Evolutionary conservation across 805 yeast species (phyloP).

Genomic region (Candida insectalens): DNA sequence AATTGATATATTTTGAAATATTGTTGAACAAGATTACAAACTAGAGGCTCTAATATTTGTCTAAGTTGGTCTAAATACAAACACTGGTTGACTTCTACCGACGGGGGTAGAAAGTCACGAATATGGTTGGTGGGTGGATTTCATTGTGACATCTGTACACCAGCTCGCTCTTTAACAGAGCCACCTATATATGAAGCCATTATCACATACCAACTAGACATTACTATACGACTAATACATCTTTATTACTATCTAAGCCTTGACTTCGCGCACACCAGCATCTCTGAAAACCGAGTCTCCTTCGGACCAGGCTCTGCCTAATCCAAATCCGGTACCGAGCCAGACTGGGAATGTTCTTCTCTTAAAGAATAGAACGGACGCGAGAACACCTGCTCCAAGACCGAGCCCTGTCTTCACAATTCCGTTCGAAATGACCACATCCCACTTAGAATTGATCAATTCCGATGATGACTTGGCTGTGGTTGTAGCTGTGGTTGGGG

Average conservation of each 20-base stretch:
- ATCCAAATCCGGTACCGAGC: constrained; percentile 95
- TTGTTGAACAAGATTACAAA: no score
- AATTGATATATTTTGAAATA: no score
- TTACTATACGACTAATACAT: no score
- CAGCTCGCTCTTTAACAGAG: no score
- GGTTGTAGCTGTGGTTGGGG: constrained; percentile 3
- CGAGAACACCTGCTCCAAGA: constrained; percentile 90
- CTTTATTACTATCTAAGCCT: constrained; percentile 45
- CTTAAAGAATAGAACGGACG: constrained; percentile 81
- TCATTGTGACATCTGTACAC: no score
- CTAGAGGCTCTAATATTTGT: no score
- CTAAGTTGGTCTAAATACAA: no score
- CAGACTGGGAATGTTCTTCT: constrained; percentile 97
- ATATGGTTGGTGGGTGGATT: no score
- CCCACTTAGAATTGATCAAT: constrained; percentile 53
- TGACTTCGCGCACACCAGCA: constrained; percentile 68
- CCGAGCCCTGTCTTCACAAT: constrained; percentile 94
- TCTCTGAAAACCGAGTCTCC: constrained; percentile 94
- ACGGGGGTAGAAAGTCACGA: no score
- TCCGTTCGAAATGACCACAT: constrained; percentile 88
- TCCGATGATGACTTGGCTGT: constrained; percentile 16
- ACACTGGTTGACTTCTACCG: no score
- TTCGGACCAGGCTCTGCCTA: constrained; percentile 96
- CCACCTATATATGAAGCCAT: no score
- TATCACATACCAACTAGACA: no score